phyloP scores from a whole-genome alignment of 2,329 filamentous ascomycete genomes.

The Harringtonia lauricola region DNA sequence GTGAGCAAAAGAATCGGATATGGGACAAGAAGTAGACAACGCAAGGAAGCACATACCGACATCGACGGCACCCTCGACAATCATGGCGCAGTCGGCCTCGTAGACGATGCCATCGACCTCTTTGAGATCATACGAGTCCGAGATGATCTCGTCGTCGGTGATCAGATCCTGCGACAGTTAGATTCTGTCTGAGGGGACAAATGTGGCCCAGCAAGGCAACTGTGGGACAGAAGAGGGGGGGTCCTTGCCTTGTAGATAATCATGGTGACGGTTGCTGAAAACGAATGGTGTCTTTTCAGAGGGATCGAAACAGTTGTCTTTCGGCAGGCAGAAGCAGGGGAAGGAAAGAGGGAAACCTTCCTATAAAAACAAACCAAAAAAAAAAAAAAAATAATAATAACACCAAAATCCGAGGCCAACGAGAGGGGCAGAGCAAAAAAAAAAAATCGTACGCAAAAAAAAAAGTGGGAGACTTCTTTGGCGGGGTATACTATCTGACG shows the following conservation, averaged over 20 bases:
- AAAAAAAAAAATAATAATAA: constrained; percentile 8
- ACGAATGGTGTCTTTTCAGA: constrained; percentile 4
- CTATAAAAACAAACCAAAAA: neutral
- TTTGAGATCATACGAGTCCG: constrained; percentile 83
- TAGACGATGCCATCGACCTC: constrained; percentile 69
- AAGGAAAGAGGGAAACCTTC: neutral
- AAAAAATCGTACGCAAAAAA: constrained; percentile 6
- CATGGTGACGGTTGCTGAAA: constrained; percentile 45
- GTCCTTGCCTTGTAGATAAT: constrained; percentile 57
- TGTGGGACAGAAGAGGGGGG: neutral
- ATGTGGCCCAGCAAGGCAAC: neutral
- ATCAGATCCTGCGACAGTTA: constrained; percentile 60
- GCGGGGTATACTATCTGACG: constrained; percentile 4
- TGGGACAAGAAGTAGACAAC: neutral
- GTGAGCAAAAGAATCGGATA: neutral
- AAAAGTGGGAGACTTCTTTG: constrained; percentile 5
- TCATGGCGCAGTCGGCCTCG: constrained; percentile 88
- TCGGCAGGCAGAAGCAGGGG: constrained; percentile 9
- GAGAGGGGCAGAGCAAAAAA: constrained; percentile 5
- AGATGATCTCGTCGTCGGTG: constrained; percentile 90
- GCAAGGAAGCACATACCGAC: constrained; percentile 51
- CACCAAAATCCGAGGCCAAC: neutral
- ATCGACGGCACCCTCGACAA: constrained; percentile 63
- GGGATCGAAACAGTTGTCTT: neutral
- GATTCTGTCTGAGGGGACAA: too few relatives aligned